These are phyloP conservation scores for Xylaria sp. DNA, from an alignment of 2,329 filamentous ascomycete genomes.

Conservation along the genomic window DNA sequence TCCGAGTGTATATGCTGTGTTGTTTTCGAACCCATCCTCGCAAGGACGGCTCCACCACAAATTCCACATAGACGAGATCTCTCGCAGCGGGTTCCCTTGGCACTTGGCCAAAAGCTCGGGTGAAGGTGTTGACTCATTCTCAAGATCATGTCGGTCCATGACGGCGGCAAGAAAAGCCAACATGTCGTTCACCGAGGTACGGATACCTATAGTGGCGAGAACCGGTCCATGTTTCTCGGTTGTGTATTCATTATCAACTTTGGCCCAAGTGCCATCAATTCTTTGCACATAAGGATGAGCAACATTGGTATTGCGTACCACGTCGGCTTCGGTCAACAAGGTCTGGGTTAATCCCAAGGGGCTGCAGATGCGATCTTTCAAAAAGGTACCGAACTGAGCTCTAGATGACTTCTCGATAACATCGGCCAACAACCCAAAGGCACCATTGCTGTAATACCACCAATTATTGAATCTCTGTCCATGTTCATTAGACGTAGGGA, in stretches of 20 bases:
- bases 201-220: not conserved
- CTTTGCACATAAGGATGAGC: constrained; percentile 2
- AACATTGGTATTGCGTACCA: not conserved
- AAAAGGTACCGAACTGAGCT: not conserved
- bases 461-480: constrained; percentile 1
- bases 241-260: not conserved
- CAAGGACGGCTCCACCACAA: not conserved
- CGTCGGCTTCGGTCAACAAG: constrained; percentile 1
- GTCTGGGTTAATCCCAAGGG: not conserved
- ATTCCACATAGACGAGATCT: not conserved
- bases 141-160: constrained; percentile 1
- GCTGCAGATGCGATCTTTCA: not conserved
- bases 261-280: not conserved
- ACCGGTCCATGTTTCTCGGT: not conserved
- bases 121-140: not conserved
- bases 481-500: not conserved
- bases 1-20: constrained; percentile 2
- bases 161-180: not conserved
- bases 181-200: not conserved
- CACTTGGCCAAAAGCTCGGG: not conserved
- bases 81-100: not conserved
- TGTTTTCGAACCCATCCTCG: not conserved
- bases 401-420: not conserved
- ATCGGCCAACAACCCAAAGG: not conserved
- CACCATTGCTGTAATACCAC: constrained; percentile 5